Conservation (phyloP, 2,329 filamentous ascomycete genomes). For the Fusarium mundagurra region DNA sequence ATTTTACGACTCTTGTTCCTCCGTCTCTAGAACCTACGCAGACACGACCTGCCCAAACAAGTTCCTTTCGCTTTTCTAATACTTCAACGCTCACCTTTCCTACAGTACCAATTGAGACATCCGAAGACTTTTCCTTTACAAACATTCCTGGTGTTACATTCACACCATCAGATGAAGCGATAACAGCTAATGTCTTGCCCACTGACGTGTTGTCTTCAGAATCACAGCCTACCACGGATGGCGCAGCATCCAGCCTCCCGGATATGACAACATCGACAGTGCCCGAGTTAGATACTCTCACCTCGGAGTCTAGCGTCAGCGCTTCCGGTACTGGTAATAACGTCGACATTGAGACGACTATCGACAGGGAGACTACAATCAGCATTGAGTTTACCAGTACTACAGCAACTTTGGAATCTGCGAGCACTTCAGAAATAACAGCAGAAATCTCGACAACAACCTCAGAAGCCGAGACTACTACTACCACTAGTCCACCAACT, state of each 20-base stretch:
- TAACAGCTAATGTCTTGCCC: background rate
- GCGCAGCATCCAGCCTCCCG: accelerated
- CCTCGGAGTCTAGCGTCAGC: accelerated
- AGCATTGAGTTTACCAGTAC: background rate
- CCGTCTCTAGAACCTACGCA: background rate
- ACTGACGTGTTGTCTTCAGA: accelerated
- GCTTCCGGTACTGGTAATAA: no score
- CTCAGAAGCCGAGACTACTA: background rate
- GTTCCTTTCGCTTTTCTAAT: background rate
- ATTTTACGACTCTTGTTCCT: background rate
- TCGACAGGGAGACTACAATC: background rate
- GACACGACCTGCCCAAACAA: background rate
- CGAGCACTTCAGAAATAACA: background rate
- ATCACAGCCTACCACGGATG: background rate
- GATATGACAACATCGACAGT: background rate
- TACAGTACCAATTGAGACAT: background rate
- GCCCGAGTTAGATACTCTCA: accelerated
- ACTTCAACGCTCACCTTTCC: background rate
- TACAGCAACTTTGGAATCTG: background rate
- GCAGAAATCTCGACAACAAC: background rate
- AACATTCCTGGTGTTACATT: background rate
- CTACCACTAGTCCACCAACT: background rate
- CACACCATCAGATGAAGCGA: background rate
- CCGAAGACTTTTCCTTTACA: background rate
- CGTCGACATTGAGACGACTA: background rate